Conservation (phyloP, 108 stramenopile species). For the Tribonema minus region DNA sequence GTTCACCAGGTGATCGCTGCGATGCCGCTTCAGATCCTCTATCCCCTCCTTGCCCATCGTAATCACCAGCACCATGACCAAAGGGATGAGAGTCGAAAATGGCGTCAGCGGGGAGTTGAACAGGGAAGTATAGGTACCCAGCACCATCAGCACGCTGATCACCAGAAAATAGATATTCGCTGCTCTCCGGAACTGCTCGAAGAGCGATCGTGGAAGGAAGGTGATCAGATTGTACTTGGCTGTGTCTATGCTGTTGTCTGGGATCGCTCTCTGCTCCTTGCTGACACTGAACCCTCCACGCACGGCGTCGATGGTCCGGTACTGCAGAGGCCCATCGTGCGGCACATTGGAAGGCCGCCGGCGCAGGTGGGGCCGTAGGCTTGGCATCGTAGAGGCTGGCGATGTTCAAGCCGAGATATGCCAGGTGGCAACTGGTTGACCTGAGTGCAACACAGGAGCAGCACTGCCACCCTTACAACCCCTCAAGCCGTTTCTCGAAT, state of each 20-base stretch:
- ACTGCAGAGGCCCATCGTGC: too few species aligned
- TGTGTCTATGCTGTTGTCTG: conserved; percentile 24
- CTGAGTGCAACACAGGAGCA: too few species aligned
- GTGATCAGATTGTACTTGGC: conserved; percentile 49
- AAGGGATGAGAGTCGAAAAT: conserved; percentile 85
- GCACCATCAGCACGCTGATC: conserved; percentile 82
- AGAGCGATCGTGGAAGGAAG: conserved; percentile 35
- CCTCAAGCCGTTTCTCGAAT: too few species aligned
- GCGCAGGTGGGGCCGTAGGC: too few species aligned
- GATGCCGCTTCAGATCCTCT: conserved; percentile 79
- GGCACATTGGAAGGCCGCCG: too few species aligned
- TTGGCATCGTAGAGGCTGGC: too few species aligned
- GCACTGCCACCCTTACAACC: too few species aligned
- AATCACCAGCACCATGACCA: conserved; percentile 76
- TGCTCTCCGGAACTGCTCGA: conserved; percentile 59
- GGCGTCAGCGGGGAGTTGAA: conserved; percentile 82
- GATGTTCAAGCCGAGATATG: too few species aligned
- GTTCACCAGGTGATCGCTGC: conserved; percentile 63
- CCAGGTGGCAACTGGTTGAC: too few species aligned
- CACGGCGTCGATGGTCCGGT: conserved; percentile 9
- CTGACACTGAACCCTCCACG: not conserved
- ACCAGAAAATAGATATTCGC: conserved; percentile 94
- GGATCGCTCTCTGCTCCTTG: conserved; percentile 17
- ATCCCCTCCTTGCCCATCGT: conserved; percentile 77
- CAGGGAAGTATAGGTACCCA: conserved; percentile 72